phyloP scores from a whole-genome alignment of 345 rosid species.

The Cardamine occulta region DNA sequence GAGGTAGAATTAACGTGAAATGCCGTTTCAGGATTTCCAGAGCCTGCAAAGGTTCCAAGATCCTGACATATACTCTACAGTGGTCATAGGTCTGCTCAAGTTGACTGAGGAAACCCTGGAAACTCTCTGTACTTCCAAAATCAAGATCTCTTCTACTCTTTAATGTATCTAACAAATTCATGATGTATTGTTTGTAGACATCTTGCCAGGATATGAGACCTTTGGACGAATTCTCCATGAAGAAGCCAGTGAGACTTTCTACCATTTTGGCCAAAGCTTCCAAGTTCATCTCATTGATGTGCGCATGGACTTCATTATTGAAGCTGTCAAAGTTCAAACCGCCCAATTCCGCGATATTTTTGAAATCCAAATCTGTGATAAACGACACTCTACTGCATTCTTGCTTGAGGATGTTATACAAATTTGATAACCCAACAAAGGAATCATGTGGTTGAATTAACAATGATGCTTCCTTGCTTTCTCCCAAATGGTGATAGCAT shows the following conservation, averaged over 20 bases:
- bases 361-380: conserved; percentile 77
- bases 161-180: conserved; percentile 55
- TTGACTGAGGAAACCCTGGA: conserved; percentile 61
- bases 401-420: conserved; percentile 64
- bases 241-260: conserved; percentile 50
- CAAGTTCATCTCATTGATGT: conserved; percentile 59
- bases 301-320: conserved; percentile 64
- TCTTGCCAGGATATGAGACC: conserved; percentile 69
- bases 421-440: conserved; percentile 48
- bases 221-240: conserved; percentile 52
- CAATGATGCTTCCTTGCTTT: conserved; percentile 52
- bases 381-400: conserved; percentile 86
- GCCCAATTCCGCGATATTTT: conserved; percentile 66
- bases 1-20: conserved; percentile 56
- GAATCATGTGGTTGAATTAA: conserved; percentile 43
- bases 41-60: conserved; percentile 66
- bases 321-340: conserved; percentile 69
- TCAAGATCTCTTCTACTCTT: conserved; percentile 54
- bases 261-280: conserved; percentile 93
- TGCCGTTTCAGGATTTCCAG: conserved; percentile 64
- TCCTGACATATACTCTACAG: conserved; percentile 59
- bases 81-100: conserved; percentile 72
- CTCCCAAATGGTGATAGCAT: conserved; percentile 67
- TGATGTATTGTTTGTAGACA: conserved; percentile 68
- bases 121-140: conserved; percentile 65